Conservation (phyloP, 176 grass and related monocot genomes). For the Poa annua region DNA sequence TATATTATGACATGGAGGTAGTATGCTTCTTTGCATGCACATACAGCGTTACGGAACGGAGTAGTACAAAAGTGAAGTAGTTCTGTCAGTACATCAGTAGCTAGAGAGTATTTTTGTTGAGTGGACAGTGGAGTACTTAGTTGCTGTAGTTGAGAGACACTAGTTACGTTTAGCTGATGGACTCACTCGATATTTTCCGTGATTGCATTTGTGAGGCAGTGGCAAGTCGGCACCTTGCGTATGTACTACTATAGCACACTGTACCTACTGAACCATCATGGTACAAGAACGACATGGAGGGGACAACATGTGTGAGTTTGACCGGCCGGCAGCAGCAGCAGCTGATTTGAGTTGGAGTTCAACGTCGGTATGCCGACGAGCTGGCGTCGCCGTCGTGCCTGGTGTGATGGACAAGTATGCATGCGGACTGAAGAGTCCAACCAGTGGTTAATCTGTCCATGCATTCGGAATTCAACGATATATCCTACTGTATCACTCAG, state of each 20-base stretch:
- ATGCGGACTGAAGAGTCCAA: not conserved
- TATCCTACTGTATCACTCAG: not conserved
- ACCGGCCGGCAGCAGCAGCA: not conserved
- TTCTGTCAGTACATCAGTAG: not conserved
- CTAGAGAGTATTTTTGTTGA: not conserved
- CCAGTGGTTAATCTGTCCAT: not conserved
- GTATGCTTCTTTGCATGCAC: not conserved
- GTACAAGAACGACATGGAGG: too few relatives aligned
- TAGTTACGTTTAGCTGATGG: too few relatives aligned
- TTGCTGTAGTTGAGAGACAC: not conserved
- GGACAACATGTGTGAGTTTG: not conserved
- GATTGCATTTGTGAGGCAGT: too few relatives aligned
- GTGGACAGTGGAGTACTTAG: not conserved
- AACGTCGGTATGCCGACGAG: slow-evolving; percentile 2
- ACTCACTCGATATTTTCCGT: too few relatives aligned
- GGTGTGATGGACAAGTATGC: not conserved
- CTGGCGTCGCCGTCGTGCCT: not conserved
- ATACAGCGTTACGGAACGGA: not conserved
- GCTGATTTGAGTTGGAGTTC: not conserved
- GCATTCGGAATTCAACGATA: not conserved
- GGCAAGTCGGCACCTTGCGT: too few relatives aligned
- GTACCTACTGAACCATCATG: too few relatives aligned
- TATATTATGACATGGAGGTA: too few relatives aligned
- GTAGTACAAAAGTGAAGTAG: not conserved
- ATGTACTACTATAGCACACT: too few relatives aligned